phyloP scores from a whole-genome alignment of 2,329 filamentous ascomycete genomes.

The Cladophialophora bantiana region DNA sequence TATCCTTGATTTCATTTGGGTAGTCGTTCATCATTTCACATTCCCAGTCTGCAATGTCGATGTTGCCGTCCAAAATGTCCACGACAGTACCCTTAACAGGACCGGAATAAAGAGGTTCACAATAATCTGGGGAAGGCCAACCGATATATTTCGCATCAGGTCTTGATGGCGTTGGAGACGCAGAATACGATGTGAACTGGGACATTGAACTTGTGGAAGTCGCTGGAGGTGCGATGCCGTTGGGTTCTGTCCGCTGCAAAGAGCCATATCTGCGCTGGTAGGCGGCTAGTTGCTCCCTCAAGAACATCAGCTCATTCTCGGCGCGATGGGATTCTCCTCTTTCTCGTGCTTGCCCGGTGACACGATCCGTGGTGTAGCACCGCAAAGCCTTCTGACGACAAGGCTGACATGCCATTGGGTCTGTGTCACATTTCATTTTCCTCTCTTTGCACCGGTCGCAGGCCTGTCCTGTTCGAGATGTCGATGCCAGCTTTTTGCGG shows the following conservation, averaged over 20 bases:
- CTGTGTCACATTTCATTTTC: conserved; percentile 86
- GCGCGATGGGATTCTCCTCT: conserved; percentile 79
- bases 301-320: conserved; percentile 73
- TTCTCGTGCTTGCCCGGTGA: conserved; percentile 79
- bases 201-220: conserved; percentile 11
- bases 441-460: conserved; percentile 89
- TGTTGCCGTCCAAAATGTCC: conserved; percentile 77
- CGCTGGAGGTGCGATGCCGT: conserved; percentile 11
- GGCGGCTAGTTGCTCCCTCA: conserved; percentile 71
- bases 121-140: conserved; percentile 36
- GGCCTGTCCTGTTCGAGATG: conserved; percentile 76
- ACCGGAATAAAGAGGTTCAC: conserved; percentile 29
- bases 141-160: conserved; percentile 38
- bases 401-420: conserved; percentile 80
- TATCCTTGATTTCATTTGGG: conserved; percentile 50
- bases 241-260: conserved; percentile 23
- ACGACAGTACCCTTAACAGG: conserved; percentile 73
- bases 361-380: conserved; percentile 85
- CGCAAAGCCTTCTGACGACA: conserved; percentile 77
- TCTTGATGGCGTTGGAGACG: conserved; percentile 19
- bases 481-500: conserved; percentile 60
- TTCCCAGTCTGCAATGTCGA: conserved; percentile 75
- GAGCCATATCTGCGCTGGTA: conserved; percentile 65
- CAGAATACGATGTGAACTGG: conserved; percentile 16
- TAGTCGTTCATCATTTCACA: conserved; percentile 64